Base-by-base conservation (phyloP, 257 asterid genomes). In the Salvia hispanica region DNA sequence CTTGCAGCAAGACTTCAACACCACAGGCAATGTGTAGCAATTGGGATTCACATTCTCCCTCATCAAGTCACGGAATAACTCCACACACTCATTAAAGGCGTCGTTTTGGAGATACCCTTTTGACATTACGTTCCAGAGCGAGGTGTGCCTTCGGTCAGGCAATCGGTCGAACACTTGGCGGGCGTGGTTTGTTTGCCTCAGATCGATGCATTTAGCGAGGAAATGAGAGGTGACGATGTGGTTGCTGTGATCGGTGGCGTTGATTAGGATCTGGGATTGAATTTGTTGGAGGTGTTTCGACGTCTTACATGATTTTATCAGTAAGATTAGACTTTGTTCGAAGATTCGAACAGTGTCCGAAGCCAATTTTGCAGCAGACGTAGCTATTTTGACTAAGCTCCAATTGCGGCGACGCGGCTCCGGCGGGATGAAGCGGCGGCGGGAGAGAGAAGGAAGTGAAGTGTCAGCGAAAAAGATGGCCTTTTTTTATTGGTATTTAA, bases 111-210 rank as follows among this genome's bases (percentile, higher is more conserved):
- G 81, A 62, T 84, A 90, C 76, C 95, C 98, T 80, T 82, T 93
- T 25, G 87, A 85, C 82, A 90, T 69, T 18, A 85, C 86, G 71
- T 90, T 86, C 84, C 88, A 92, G 50, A 84, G 83, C 9, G 93
- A 82, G 1, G 91, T 79, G 64, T 71, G 64, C 67, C 76, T 80
- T 71, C 79, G 76, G 70, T 75, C 67, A 0, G 82, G 76, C 80
- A 85, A 83, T 79, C 70, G 62, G 75, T 86, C 94, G 77, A 93
- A 88, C 89, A 86, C 66, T 40, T 86, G 62, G 10, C 83, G 85
- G 57, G 88, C 86, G 55, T 79, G 64, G 13, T 5, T 10, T 46
- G 79, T 74, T 37, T 59, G 75, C 70, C 59, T 64, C 54, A 83
- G 45, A 16, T 71, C 76, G 2, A 75, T 71, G 70, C 95, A 88